Evolutionary conservation across 2,329 filamentous ascomycete species (phyloP).

Genomic region (Mycosphaerelloides madeirae): DNA sequence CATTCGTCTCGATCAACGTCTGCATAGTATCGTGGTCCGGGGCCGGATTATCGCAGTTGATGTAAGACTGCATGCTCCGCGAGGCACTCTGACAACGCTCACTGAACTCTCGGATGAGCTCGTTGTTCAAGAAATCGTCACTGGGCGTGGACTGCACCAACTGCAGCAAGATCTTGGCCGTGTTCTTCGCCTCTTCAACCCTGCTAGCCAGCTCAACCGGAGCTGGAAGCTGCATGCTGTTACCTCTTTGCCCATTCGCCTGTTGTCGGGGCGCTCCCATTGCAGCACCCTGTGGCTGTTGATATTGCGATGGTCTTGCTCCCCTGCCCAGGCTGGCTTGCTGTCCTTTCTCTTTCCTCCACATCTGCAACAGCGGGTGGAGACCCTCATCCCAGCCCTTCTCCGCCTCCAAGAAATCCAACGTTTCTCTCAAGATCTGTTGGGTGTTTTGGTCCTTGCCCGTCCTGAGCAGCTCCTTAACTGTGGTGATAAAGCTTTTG

Average conservation of each 20-base stretch:
- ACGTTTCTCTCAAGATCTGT: constrained; percentile 80
- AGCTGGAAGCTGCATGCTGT: constrained; percentile 48
- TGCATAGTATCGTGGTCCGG: constrained; percentile 94
- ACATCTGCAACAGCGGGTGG: constrained; percentile 71
- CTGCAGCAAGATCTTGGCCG: constrained; percentile 86
- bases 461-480: constrained; percentile 69
- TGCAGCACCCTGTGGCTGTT: background rate
- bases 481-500: constrained; percentile 70
- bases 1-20: constrained; percentile 88
- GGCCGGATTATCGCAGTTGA: constrained; percentile 68
- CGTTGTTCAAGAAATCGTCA: constrained; percentile 70
- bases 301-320: constrained; percentile 3
- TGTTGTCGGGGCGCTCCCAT: background rate
- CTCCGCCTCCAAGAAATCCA: constrained; percentile 70
- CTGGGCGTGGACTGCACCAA: constrained; percentile 81
- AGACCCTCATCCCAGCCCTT: constrained; percentile 72
- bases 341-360: constrained; percentile 73
- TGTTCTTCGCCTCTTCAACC: constrained; percentile 84
- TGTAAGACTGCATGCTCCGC: constrained; percentile 78
- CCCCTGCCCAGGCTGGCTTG: constrained; percentile 17
- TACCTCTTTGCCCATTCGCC: constrained; percentile 4
- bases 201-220: constrained; percentile 74
- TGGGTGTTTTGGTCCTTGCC: constrained; percentile 71
- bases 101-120: constrained; percentile 88
- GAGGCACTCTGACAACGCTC: constrained; percentile 79